These are phyloP conservation scores for Sutorius eximius DNA, from an alignment of 1,284 basidiomycete species.

Conservation along the genomic window DNA sequence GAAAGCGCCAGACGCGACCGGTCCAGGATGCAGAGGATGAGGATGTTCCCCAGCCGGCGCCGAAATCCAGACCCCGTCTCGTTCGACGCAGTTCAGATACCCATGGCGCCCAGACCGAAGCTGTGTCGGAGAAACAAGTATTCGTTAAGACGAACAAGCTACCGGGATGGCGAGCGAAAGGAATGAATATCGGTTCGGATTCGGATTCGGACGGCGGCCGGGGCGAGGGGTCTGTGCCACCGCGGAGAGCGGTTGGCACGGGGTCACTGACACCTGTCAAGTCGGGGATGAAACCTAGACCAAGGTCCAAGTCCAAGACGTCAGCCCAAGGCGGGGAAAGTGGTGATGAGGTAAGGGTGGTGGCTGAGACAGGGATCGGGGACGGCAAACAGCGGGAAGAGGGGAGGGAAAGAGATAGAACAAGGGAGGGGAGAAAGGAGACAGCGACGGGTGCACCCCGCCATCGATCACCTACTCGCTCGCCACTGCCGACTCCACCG, in stretches of 20 bases:
- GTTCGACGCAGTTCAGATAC: background rate
- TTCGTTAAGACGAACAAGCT: background rate
- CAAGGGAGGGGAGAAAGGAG: background rate
- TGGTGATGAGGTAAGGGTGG: conserved; percentile 1
- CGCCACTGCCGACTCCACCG: conserved; percentile 4
- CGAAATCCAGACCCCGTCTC: background rate
- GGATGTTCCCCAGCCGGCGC: background rate
- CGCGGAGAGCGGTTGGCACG: conserved; percentile 8
- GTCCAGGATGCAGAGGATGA: background rate
- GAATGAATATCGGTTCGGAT: background rate
- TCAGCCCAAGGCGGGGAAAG: background rate
- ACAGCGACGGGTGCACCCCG: background rate
- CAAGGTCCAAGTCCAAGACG: conserved; percentile 12
- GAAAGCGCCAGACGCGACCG: background rate
- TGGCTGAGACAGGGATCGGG: background rate
- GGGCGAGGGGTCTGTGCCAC: conserved; percentile 10
- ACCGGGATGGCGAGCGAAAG: background rate
- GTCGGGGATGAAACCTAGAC: conserved; percentile 31
- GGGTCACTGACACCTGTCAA: conserved; percentile 25
- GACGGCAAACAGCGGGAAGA: background rate
- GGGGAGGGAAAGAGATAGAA: background rate
- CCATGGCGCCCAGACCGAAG: background rate
- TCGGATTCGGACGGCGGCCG: background rate
- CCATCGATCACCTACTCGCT: conserved; percentile 12
- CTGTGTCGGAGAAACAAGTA: background rate